Conservation (phyloP, 805 yeast species). For the Priceomyces melissophilus region DNA sequence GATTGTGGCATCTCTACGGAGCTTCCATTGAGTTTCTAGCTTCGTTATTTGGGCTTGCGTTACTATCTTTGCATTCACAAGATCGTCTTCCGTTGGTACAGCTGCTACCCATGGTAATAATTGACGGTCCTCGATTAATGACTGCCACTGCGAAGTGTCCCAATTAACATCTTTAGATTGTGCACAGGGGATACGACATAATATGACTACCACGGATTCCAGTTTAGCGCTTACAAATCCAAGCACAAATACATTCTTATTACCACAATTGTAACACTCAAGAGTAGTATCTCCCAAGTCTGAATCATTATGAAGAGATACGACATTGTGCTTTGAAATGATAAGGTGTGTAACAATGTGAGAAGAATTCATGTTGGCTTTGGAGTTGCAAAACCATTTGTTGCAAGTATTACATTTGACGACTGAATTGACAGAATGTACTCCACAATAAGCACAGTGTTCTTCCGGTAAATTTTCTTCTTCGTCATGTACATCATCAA, state of each 20-base stretch:
- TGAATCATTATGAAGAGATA: slow-evolving; percentile 73
- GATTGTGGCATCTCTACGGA: slow-evolving; percentile 67
- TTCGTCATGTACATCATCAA: neutral
- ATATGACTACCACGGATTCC: slow-evolving; percentile 79
- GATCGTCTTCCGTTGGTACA: slow-evolving; percentile 63
- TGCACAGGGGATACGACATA: slow-evolving; percentile 88
- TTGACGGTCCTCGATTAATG: slow-evolving; percentile 75
- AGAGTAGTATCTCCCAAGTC: slow-evolving; percentile 82
- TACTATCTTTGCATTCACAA: slow-evolving; percentile 52
- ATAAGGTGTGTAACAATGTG: slow-evolving; percentile 87
- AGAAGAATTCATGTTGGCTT: slow-evolving; percentile 53
- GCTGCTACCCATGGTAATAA: slow-evolving; percentile 80
- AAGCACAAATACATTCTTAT: slow-evolving; percentile 69
- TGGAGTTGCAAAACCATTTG: slow-evolving; percentile 88
- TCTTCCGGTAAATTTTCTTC: slow-evolving; percentile 13
- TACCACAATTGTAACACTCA: slow-evolving; percentile 91
- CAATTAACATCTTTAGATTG: slow-evolving; percentile 71
- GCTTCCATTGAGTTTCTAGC: slow-evolving; percentile 80
- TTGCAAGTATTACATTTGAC: slow-evolving; percentile 74
- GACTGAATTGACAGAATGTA: slow-evolving; percentile 59
- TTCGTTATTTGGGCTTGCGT: slow-evolving; percentile 62
- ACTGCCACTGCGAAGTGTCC: slow-evolving; percentile 88
- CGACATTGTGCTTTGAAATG: slow-evolving; percentile 69
- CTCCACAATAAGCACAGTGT: slow-evolving; percentile 69
- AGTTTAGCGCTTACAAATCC: slow-evolving; percentile 87